Evolutionary conservation across 805 yeast genomes (phyloP).

Genomic region (Jamesozyma piceae): DNA sequence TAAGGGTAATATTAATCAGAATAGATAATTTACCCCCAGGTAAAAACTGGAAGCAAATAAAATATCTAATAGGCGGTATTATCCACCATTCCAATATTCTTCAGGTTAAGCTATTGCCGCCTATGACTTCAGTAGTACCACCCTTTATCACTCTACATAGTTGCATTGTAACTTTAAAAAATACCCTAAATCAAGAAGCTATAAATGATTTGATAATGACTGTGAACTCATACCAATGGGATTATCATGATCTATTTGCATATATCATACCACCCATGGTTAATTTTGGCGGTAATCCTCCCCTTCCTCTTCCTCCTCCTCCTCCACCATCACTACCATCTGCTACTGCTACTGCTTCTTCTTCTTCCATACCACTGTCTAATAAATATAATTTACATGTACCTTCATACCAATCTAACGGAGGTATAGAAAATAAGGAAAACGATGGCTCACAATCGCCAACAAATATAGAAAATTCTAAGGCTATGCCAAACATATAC

Average conservation of each 20-base stretch:
- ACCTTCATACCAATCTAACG: background rate
- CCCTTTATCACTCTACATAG: constrained; percentile 28
- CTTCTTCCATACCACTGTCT: too few species aligned
- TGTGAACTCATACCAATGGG: constrained; percentile 28
- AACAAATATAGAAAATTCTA: background rate
- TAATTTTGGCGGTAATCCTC: too few species aligned
- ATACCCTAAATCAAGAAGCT: constrained; percentile 12
- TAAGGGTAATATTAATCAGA: constrained; percentile 9
- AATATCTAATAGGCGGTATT: constrained; percentile 28
- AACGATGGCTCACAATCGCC: background rate
- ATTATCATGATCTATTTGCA: constrained; percentile 23
- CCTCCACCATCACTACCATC: too few species aligned
- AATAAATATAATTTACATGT: background rate
- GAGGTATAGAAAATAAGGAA: background rate
- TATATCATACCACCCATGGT: constrained; percentile 17
- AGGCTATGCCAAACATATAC: background rate
- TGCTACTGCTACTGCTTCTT: too few species aligned
- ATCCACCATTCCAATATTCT: constrained; percentile 24
- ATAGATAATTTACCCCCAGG: constrained; percentile 30
- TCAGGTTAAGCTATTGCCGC: constrained; percentile 26
- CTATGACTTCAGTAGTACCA: constrained; percentile 26
- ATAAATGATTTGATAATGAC: constrained; percentile 20
- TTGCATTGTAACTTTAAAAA: constrained; percentile 22
- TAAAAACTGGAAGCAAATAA: constrained; percentile 28
- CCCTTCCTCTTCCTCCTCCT: too few species aligned